A percentile compares a stretch with the other conserved stretches of the same genome.
Evolutionary conservation across 2,329 filamentous ascomycete species (phyloP).

Genomic region (Shiraia sp.): DNA sequence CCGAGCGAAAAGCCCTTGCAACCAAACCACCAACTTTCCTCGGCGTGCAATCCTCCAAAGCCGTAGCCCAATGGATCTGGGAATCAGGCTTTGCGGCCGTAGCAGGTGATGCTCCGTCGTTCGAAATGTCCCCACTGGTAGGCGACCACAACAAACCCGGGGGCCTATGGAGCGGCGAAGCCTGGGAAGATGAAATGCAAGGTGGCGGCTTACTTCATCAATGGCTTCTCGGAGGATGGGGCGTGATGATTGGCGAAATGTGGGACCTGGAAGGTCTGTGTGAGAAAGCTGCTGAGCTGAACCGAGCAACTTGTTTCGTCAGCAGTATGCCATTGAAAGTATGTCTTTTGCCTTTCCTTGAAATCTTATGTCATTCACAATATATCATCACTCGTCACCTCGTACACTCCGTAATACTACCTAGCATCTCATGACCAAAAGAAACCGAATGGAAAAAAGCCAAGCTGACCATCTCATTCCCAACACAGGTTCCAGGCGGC

Average conservation of each 20-base stretch:
- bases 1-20: constrained; percentile 32
- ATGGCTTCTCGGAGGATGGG: constrained; percentile 40
- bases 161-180: constrained; percentile 38
- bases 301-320: constrained; percentile 63
- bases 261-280: constrained; percentile 56
- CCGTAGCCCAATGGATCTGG: constrained; percentile 52
- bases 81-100: constrained; percentile 52
- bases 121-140: constrained; percentile 50
- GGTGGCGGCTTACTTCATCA: constrained; percentile 41
- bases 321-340: constrained; percentile 63
- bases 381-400: no score
- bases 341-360: constrained; percentile 6
- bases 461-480: not conserved
- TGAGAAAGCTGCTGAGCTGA: constrained; percentile 56
- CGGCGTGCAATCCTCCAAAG: constrained; percentile 46
- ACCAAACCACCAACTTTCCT: constrained; percentile 38
- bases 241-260: constrained; percentile 47
- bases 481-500: constrained; percentile 52
- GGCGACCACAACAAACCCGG: constrained; percentile 37
- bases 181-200: constrained; percentile 42
- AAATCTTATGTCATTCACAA: no score
- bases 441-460: no score
- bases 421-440: no score
- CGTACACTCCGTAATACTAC: no score
- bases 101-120: constrained; percentile 48